Conservation (phyloP, 2,329 filamentous ascomycete species). For the Diaporthe nobilis region DNA sequence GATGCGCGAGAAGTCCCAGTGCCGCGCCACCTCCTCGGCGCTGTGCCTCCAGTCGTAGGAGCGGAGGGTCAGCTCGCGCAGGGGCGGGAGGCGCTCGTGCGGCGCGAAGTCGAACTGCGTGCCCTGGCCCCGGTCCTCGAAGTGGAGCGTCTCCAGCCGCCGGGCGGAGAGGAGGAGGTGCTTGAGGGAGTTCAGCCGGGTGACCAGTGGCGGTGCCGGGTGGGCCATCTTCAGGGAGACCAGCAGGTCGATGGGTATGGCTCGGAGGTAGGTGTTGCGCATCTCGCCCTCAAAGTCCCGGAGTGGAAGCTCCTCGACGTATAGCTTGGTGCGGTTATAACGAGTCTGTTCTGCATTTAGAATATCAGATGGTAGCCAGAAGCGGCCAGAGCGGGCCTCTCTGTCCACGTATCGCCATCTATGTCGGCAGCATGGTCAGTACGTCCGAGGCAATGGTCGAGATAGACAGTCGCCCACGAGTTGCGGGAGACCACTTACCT, state of each 20-base stretch:
- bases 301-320: slow-evolving; percentile 59
- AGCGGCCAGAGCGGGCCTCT: slow-evolving; percentile 47
- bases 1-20: slow-evolving; percentile 64
- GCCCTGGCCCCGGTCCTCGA: slow-evolving; percentile 61
- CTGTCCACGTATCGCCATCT: slow-evolving; percentile 58
- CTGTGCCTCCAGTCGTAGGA: slow-evolving; percentile 66
- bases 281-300: slow-evolving; percentile 52
- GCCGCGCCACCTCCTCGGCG: slow-evolving; percentile 52
- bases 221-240: slow-evolving; percentile 57
- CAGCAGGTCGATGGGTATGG: slow-evolving; percentile 56
- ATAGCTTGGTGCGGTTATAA: slow-evolving; percentile 51
- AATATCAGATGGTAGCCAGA: slow-evolving; percentile 58
- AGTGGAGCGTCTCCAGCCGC: slow-evolving; percentile 57
- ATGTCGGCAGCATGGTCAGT: slow-evolving; percentile 8
- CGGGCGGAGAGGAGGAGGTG: slow-evolving; percentile 55
- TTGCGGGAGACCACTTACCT: slow-evolving; percentile 49
- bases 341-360: slow-evolving; percentile 51
- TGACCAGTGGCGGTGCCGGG: slow-evolving; percentile 57
- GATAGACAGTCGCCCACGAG: not conserved
- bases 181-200: slow-evolving; percentile 58
- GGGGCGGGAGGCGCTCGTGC: slow-evolving; percentile 59
- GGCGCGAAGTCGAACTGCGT: slow-evolving; percentile 58
- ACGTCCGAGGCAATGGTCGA: not conserved
- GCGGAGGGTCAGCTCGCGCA: slow-evolving; percentile 57
- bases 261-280: slow-evolving; percentile 54